Percentiles rank a stretch among this genome's conserved stretches.
Evolutionary conservation across 345 rosid species (phyloP).

Genomic region (Litchi chinensis): DNA sequence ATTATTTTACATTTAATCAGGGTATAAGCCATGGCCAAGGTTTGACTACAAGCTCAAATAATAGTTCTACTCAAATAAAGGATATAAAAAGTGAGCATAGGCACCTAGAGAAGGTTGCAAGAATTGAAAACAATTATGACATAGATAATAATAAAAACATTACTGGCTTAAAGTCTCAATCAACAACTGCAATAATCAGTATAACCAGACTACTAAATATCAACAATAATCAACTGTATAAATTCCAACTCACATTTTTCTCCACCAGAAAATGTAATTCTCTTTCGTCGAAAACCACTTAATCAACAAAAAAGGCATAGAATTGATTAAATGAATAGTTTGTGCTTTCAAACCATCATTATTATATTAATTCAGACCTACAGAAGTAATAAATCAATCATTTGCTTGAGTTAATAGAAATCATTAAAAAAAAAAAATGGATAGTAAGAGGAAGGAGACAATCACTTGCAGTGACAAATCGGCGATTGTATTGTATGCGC

Average conservation of each 20-base stretch:
- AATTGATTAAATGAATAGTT: too few relatives aligned
- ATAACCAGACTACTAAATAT: background rate
- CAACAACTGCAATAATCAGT: constrained; percentile 57
- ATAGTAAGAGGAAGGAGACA: background rate
- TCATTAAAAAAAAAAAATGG: background rate
- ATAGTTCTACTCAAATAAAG: constrained; percentile 20
- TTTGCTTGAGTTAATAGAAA: background rate
- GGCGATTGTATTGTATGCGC: constrained; percentile 86
- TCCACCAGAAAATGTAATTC: too few relatives aligned
- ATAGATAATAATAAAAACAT: background rate
- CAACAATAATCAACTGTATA: background rate
- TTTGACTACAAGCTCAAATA: constrained; percentile 15
- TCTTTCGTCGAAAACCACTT: too few relatives aligned
- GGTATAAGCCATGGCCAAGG: constrained; percentile 18
- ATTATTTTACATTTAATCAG: constrained; percentile 4
- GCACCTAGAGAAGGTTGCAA: constrained; percentile 13
- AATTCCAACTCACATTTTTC: too few relatives aligned
- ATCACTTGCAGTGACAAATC: constrained; percentile 82
- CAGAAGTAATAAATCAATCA: background rate
- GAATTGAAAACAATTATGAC: background rate
- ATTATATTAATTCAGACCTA: background rate
- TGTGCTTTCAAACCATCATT: background rate
- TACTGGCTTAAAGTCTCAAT: constrained; percentile 28
- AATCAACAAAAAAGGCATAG: background rate
- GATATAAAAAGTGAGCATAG: constrained; percentile 11